A percentile compares a stretch with the other conserved stretches of the same genome.
Conservation (phyloP, 106 monocot species). For the Acorus calamus region DNA sequence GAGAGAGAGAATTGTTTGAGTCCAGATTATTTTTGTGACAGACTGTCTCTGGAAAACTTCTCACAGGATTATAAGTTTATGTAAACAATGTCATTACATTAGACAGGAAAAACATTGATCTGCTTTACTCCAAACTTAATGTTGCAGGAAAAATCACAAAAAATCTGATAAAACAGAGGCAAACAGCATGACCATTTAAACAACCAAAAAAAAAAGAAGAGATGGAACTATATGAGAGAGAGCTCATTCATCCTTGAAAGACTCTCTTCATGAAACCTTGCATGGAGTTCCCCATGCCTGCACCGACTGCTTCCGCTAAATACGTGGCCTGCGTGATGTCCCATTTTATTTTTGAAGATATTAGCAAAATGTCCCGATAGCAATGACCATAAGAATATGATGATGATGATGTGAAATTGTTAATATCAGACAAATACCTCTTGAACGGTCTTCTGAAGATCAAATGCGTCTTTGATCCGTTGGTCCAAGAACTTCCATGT, state of each 20-base stretch:
- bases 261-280: slow-evolving; percentile 61
- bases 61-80: too few species aligned
- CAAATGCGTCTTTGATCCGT: slow-evolving; percentile 75
- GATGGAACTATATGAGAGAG: background rate
- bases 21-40: too few species aligned
- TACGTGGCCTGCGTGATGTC: slow-evolving; percentile 40
- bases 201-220: background rate
- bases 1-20: too few species aligned
- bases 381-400: too few species aligned
- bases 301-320: slow-evolving; percentile 68
- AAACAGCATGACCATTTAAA: too few species aligned
- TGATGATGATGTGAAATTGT: background rate
- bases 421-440: slow-evolving; percentile 36
- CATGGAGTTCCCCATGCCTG: slow-evolving; percentile 50
- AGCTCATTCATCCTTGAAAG: slow-evolving; percentile 28
- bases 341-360: background rate
- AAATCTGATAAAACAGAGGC: too few species aligned
- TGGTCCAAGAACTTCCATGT: slow-evolving; percentile 70
- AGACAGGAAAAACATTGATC: too few species aligned
- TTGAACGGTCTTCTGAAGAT: slow-evolving; percentile 74
- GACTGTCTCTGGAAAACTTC: too few species aligned
- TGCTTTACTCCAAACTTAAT: too few species aligned
- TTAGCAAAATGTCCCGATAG: background rate
- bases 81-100: too few species aligned
- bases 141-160: too few species aligned